Percentiles rank a stretch among this genome's conserved stretches.
Conservation (phyloP, 2,329 filamentous ascomycete species). For the Apiospora phragmitis region DNA sequence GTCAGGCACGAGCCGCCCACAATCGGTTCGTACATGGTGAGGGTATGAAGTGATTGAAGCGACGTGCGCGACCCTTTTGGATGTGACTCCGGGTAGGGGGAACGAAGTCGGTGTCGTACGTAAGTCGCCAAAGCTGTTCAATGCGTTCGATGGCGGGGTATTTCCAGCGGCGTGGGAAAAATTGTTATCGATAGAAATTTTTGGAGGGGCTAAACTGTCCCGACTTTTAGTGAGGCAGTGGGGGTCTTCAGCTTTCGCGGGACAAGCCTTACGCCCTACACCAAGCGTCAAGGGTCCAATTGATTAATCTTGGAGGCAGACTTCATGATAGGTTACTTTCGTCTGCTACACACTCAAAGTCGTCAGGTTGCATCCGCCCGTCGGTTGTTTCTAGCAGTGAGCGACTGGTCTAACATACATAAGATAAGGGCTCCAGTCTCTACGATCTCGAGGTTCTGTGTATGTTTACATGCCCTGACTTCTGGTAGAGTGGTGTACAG, state of each 20-base stretch:
- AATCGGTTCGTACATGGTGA: constrained; percentile 18
- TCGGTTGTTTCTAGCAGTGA: no score
- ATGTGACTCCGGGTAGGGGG: constrained; percentile 6
- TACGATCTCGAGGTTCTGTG: no score
- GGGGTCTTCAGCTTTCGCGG: background rate
- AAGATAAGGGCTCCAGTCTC: no score
- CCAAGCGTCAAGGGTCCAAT: background rate
- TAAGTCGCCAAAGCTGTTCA: background rate
- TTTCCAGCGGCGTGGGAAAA: background rate
- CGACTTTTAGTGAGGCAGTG: background rate
- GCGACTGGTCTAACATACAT: no score
- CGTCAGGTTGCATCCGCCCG: background rate
- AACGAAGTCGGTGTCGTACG: background rate
- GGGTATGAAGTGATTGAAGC: background rate
- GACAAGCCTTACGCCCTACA: background rate
- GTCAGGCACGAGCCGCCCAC: constrained; percentile 19
- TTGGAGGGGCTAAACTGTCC: background rate
- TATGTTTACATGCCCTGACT: no score
- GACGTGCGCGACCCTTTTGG: constrained; percentile 7
- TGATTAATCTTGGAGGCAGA: background rate
- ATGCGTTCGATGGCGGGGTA: background rate
- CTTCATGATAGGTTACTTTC: background rate
- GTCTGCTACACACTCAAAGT: background rate
- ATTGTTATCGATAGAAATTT: constrained; percentile 6
- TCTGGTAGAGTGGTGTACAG: no score